Evolutionary conservation across 2,329 filamentous ascomycete genomes (phyloP), one percentile per base, ranked within the genome.

Genomic region (Pestalotiopsis sp.): DNA sequence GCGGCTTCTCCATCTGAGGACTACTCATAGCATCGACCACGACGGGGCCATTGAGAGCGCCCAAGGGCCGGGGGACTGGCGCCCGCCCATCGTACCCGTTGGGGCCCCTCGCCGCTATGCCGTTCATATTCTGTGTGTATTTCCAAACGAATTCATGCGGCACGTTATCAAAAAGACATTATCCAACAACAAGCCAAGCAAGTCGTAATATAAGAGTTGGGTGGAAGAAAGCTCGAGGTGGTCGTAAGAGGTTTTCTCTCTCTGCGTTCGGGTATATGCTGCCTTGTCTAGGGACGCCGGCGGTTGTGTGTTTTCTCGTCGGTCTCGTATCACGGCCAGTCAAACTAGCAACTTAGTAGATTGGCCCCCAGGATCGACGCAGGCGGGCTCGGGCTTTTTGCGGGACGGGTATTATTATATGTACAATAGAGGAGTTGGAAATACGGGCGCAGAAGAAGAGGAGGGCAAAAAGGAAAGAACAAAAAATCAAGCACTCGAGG

Each of bases 21-120:
- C 85, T 84, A 71, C 84, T 85, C 66, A 87, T 75, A 67, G 86
- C 88, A 67, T 91, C 86, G 64, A 88, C 82, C 68, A 90, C 81
- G 23, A 82, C 81, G 73, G 85, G 87, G 65, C 81, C 81, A 59
- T 80, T 83, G 52, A 83, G 82, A 65, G 75, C 77, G 80, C 76
- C 14, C 72, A 75, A 64, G 75, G 75, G 72, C 77, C 39, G 13
- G 13, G 39, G 60, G 39, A 41, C n/a, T 41, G 64, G 68, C 20
- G 64, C 60, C 41, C 62, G 49, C 31, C 58, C 68, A 68, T 66
- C 66, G 63, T 81, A 81, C 67, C 77, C 79, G 72, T 82, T 83
- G 82, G 85, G 84, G 25, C 49, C 60, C 38, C 66, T 67, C 31
- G 25, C 64, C 27, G 66, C 38, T 45, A 70, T 23, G 66, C 52